Evolutionary conservation across 2,329 filamentous ascomycete species (phyloP).

Genomic region (Ophiocordyceps camponoti-saundersi): DNA sequence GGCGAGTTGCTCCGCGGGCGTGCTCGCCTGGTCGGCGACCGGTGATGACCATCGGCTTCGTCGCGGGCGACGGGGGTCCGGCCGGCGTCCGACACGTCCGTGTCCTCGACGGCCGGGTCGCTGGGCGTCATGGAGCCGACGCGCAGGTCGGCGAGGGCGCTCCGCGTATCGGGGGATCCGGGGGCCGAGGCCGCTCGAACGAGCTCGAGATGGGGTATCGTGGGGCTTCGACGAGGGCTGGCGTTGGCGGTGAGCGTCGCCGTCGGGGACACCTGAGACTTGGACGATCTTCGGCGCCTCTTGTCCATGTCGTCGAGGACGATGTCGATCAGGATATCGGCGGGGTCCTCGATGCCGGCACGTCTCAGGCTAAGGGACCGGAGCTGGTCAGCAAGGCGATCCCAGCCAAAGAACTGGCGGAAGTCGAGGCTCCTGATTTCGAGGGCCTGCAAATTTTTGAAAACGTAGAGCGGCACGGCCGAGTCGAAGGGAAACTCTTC

Average conservation of each 20-base stretch:
- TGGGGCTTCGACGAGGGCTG: slow-evolving; percentile 45
- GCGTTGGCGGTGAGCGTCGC: slow-evolving; percentile 44
- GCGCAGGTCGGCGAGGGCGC: slow-evolving; percentile 30
- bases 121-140: slow-evolving; percentile 42
- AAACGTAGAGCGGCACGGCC: slow-evolving; percentile 86
- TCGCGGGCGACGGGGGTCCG: slow-evolving; percentile 26
- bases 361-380: slow-evolving; percentile 78
- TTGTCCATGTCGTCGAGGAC: slow-evolving; percentile 95
- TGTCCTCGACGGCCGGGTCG: slow-evolving; percentile 29
- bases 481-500: slow-evolving; percentile 98
- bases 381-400: slow-evolving; percentile 79
- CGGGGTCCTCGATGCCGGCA: slow-evolving; percentile 74
- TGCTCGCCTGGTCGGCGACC: slow-evolving; percentile 23
- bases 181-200: slow-evolving; percentile 53
- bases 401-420: slow-evolving; percentile 94
- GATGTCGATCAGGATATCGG: slow-evolving; percentile 79
- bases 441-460: slow-evolving; percentile 89
- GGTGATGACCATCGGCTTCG: slow-evolving; percentile 27
- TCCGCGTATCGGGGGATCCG: slow-evolving; percentile 37
- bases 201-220: slow-evolving; percentile 46
- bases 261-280: slow-evolving; percentile 65
- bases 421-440: slow-evolving; percentile 95
- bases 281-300: slow-evolving; percentile 72
- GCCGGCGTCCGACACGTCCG: slow-evolving; percentile 13
- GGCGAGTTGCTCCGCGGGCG: slow-evolving; percentile 69